Evolutionary conservation across 805 yeast genomes (phyloP).

Genomic region (Lachancea thermotolerans): DNA sequence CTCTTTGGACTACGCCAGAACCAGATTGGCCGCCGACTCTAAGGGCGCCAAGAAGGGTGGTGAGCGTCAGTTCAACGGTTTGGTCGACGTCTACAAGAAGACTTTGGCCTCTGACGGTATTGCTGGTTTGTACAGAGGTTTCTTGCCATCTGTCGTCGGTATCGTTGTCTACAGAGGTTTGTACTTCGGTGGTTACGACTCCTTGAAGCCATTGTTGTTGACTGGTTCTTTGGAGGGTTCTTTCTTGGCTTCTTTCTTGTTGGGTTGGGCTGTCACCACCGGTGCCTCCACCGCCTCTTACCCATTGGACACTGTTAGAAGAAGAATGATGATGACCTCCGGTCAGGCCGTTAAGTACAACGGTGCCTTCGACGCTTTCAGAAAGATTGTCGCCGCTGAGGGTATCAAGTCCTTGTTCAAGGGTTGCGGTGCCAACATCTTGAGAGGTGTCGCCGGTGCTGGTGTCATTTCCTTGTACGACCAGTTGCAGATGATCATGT

Average conservation of each 20-base stretch:
- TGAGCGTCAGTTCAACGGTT: constrained; percentile 96
- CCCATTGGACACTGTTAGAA: constrained; percentile 98
- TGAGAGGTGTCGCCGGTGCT: constrained; percentile 99
- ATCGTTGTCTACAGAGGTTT: constrained; percentile 98
- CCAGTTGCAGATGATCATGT: constrained; percentile 88
- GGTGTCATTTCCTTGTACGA: constrained; percentile 98
- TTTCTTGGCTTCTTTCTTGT: constrained; percentile 90
- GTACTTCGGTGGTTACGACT: constrained; percentile 96
- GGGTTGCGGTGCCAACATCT: constrained; percentile 99
- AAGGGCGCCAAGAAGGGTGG: constrained; percentile 81
- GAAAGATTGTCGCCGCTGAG: constrained; percentile 89
- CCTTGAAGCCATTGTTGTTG: constrained; percentile 89
- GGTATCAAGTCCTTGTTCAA: constrained; percentile 91
- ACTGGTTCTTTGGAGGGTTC: constrained; percentile 92
- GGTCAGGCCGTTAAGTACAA: constrained; percentile 96
- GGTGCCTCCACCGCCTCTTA: constrained; percentile 98
- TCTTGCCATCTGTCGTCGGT: constrained; percentile 97
- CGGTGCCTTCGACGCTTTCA: constrained; percentile 92
- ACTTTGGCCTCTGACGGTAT: constrained; percentile 93
- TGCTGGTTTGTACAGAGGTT: constrained; percentile 99
- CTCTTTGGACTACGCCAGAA: constrained; percentile 97
- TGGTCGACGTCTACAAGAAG: constrained; percentile 93
- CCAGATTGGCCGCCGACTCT: constrained; percentile 98
- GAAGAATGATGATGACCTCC: constrained; percentile 99
- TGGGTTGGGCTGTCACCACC: constrained; percentile 97